These are phyloP conservation scores for Epichloe elymi DNA, from an alignment of 2,329 filamentous ascomycete genomes.

Conservation along the genomic window DNA sequence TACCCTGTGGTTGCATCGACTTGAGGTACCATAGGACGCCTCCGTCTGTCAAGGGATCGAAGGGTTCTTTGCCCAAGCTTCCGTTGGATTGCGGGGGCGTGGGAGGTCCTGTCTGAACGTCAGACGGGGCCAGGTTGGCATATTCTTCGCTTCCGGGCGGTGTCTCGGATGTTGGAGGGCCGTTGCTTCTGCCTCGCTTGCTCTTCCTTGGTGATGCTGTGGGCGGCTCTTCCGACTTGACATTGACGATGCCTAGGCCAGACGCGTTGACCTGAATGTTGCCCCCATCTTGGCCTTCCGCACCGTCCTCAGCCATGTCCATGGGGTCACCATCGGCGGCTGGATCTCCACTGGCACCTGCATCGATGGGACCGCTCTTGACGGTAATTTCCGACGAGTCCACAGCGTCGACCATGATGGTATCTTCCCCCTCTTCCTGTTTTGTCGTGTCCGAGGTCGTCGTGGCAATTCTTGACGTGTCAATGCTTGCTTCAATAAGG, in stretches of 20 bases:
- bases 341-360: conserved; percentile 12
- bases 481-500: conserved; percentile 56
- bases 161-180: conserved; percentile 23
- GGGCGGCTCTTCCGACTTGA: conserved; percentile 6
- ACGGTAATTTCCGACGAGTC: conserved; percentile 34
- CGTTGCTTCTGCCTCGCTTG: conserved; percentile 12
- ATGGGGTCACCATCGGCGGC: conserved; percentile 20
- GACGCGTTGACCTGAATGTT: conserved; percentile 36
- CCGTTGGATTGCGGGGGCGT: conserved; percentile 56
- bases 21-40: conserved; percentile 83
- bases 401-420: conserved; percentile 38
- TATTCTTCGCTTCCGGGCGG: conserved; percentile 37
- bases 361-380: conserved; percentile 15
- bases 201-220: conserved; percentile 12
- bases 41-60: conserved; percentile 51
- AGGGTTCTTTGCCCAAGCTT: conserved; percentile 35
- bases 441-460: conserved; percentile 23
- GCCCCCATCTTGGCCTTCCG: conserved; percentile 21
- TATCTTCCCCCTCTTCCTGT: conserved; percentile 27
- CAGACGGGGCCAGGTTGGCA: conserved; percentile 14
- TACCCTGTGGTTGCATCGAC: conserved; percentile 66
- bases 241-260: conserved; percentile 16
- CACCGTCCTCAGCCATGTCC: conserved; percentile 23
- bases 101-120: conserved; percentile 33
- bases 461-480: conserved; percentile 33